Conservation (phyloP, 768 basidiomycete genomes). For the Lactifluus volemus region DNA sequence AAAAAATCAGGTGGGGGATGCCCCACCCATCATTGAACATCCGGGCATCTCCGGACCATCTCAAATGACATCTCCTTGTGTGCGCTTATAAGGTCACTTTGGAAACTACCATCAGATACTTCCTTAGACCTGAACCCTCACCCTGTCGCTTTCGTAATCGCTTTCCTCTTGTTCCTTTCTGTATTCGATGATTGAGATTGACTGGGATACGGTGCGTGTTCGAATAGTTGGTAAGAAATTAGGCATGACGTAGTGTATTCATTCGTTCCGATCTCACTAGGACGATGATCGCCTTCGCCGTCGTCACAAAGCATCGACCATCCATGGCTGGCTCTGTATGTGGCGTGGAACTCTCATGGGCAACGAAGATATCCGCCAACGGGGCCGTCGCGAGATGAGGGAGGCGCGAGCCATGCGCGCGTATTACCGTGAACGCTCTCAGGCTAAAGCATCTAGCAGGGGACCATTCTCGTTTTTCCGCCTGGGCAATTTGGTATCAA, state of each 20-base stretch:
- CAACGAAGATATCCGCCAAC: conserved; percentile 17
- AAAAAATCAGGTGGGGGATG: neutral
- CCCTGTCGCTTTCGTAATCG: neutral
- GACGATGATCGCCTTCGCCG: conserved; percentile 7
- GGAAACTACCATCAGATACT: neutral
- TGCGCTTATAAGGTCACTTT: conserved; percentile 2
- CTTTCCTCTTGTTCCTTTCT: neutral
- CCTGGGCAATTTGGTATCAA: neutral
- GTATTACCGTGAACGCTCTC: neutral
- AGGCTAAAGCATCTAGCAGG: neutral
- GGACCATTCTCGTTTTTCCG: conserved; percentile 9
- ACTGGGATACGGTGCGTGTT: conserved; percentile 18
- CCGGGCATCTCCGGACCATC: conserved; percentile 12
- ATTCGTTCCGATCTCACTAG: neutral
- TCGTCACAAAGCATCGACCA: conserved; percentile 17
- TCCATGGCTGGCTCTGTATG: conserved; percentile 21
- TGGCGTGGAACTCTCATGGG: conserved; percentile 19
- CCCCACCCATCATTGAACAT: neutral
- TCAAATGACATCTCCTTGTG: neutral
- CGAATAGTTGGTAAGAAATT: neutral
- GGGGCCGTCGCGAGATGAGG: conserved; percentile 19
- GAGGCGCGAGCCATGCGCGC: conserved; percentile 9
- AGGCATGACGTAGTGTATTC: neutral
- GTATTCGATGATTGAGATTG: conserved; percentile 10
- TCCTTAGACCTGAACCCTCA: conserved; percentile 10